phyloP scores from a whole-genome alignment of 2,329 filamentous ascomycete genomes.

The Cryphonectria carpinicola region DNA sequence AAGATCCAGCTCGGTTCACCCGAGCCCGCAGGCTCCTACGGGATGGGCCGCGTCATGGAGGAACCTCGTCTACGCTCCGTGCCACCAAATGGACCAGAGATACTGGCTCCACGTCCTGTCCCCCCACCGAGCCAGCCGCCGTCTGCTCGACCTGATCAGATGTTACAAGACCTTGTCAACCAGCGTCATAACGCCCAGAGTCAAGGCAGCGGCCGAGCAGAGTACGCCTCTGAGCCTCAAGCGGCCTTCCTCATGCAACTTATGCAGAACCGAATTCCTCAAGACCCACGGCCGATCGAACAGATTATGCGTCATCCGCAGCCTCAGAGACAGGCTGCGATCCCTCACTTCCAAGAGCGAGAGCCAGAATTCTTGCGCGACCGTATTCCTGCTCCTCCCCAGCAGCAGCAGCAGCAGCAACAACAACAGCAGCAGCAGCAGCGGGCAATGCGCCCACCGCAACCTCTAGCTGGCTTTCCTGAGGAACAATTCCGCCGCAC shows the following conservation, averaged over 20 bases:
- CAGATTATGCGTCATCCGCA: constrained; percentile 59
- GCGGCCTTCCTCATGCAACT: constrained; percentile 85
- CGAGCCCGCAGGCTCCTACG: constrained; percentile 53
- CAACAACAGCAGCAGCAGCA: constrained; percentile 40
- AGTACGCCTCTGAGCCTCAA: constrained; percentile 50
- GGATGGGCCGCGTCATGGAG: constrained; percentile 50
- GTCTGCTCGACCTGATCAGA: constrained; percentile 58
- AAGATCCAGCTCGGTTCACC: constrained; percentile 51
- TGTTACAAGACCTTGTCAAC: constrained; percentile 63
- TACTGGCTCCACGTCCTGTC: constrained; percentile 54
- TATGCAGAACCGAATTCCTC: constrained; percentile 65
- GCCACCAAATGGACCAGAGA: constrained; percentile 52
- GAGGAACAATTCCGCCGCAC: constrained; percentile 57
- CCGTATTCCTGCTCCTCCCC: constrained; percentile 31
- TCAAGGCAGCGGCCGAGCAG: constrained; percentile 52
- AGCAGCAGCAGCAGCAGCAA: constrained; percentile 43
- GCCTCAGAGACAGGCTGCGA: constrained; percentile 53
- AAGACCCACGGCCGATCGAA: constrained; percentile 56
- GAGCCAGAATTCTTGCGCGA: constrained; percentile 53
- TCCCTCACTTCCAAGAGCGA: constrained; percentile 52
- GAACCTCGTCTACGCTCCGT: constrained; percentile 46
- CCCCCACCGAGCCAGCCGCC: constrained; percentile 50
- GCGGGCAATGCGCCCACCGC: constrained; percentile 49
- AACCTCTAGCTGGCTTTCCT: constrained; percentile 54
- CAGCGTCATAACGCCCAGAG: constrained; percentile 61